phyloP scores from a whole-genome alignment of 108 stramenopile genomes.

The Nannochloropsis oceanica region DNA sequence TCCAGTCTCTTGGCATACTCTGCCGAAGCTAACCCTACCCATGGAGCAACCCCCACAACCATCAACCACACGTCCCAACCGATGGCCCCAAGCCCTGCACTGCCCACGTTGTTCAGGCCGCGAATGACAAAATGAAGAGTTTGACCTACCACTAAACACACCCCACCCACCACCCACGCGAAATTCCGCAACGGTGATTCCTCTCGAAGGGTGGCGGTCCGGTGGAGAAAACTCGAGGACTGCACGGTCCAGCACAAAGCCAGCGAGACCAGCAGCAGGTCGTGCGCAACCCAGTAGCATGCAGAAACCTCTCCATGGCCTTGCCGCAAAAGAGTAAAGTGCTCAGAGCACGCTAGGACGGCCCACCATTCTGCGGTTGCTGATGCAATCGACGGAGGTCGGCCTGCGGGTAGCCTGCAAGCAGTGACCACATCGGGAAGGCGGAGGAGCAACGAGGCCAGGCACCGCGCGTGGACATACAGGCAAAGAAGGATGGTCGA shows the following conservation, averaged over 20 bases:
- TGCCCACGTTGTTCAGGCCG: background rate
- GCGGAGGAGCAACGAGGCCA: background rate
- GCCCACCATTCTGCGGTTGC: background rate
- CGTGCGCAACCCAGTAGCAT: background rate
- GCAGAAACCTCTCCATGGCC: background rate
- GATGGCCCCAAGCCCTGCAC: background rate
- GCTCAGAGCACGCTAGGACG: background rate
- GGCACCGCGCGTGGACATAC: background rate
- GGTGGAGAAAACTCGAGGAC: background rate
- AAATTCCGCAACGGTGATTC: background rate
- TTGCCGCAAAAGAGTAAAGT: background rate
- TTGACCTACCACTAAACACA: background rate
- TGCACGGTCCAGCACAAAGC: background rate
- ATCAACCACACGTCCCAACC: background rate
- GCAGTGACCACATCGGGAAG: background rate
- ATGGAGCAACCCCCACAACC: background rate
- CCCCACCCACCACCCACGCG: background rate
- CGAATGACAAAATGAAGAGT: background rate
- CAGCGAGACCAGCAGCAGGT: background rate
- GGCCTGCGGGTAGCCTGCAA: background rate
- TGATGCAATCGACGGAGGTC: background rate
- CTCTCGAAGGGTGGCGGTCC: background rate
- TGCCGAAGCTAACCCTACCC: background rate
- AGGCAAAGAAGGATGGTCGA: background rate
- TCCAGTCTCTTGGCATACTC: background rate